phyloP scores from a whole-genome alignment of 345 rosid genomes.

The Durio zibethinus region DNA sequence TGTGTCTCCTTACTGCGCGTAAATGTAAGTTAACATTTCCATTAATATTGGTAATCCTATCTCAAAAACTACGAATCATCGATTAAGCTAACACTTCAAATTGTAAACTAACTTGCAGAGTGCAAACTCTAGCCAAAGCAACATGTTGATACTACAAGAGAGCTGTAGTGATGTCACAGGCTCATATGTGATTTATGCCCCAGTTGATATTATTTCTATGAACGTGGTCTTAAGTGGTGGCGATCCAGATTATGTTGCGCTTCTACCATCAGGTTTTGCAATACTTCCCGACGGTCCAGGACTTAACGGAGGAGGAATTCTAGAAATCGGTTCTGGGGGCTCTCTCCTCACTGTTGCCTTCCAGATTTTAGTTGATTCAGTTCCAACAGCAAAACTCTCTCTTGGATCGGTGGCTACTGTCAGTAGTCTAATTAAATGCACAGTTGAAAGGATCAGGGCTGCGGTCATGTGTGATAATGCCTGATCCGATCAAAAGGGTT shows the following conservation, averaged over 20 bases:
- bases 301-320: slow-evolving; percentile 31
- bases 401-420: slow-evolving; percentile 90
- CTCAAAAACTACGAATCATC: neutral
- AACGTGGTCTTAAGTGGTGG: slow-evolving; percentile 82
- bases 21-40: slow-evolving; percentile 45
- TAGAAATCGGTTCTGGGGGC: slow-evolving; percentile 57
- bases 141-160: slow-evolving; percentile 93
- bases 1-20: slow-evolving; percentile 84
- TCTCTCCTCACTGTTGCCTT: slow-evolving; percentile 82
- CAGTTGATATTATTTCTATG: slow-evolving; percentile 88
- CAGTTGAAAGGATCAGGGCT: slow-evolving; percentile 75
- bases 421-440: slow-evolving; percentile 83
- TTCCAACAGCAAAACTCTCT: slow-evolving; percentile 88
- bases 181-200: slow-evolving; percentile 91
- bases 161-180: slow-evolving; percentile 82
- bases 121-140: slow-evolving; percentile 87
- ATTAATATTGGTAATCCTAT: neutral
- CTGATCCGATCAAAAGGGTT: neutral
- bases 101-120: slow-evolving; percentile 41
- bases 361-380: slow-evolving; percentile 88
- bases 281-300: slow-evolving; percentile 86
- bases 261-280: slow-evolving; percentile 96
- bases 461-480: slow-evolving; percentile 44
- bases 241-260: slow-evolving; percentile 92
- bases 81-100: neutral